Evolutionary conservation across 805 yeast genomes (phyloP), one percentile per base, ranked within the genome.

Genomic region (Schizosaccharomyces japonicus): DNA sequence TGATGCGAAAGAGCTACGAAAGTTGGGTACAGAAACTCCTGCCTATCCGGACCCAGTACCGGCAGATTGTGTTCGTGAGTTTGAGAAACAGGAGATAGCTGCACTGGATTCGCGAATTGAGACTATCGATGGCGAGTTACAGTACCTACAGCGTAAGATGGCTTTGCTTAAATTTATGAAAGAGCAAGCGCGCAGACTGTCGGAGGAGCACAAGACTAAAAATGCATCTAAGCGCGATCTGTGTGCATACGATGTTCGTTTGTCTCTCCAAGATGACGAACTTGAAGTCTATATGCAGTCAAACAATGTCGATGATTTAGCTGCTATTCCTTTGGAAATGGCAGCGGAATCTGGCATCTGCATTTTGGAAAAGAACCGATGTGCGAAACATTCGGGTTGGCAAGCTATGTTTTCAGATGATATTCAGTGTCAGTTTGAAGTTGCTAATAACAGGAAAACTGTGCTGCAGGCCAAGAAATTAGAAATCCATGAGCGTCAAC

Each of bases 211-310:
- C 5, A 36, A 36, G 23, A 27, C 17, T 19, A 15, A 13, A 19
- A 27, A 36, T 19, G 42, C 27, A 5, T 8, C 23, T 4, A 36
- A 36, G 30, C 52, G 63, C 58, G 47, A 57, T 51, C 33, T 54
- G 56, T 47, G 55, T 61, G 45, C 53, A 50, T 33, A 58, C 54
- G 55, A 57, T 54, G 15, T 55, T 45, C 31, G 54, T 36, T 44
- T 55, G 50, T 15, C 23, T 11, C 11, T 10, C n/a, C 17, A 26
- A 6, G 4, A 21, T 11, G 25, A 13, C 13, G 28, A 42, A 21
- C 11, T 42, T 11, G 17, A 27, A 27, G n/a, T n/a, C n/a, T n/a
- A n/a, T n/a, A n/a, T n/a, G n/a, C n/a, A n/a, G n/a, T n/a, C n/a
- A n/a, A 15, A 36, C 4, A n/a, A 15, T 15, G 15, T 28, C n/a